Conservation (phyloP, 2,329 filamentous ascomycete species). For the Fusarium succisae region DNA sequence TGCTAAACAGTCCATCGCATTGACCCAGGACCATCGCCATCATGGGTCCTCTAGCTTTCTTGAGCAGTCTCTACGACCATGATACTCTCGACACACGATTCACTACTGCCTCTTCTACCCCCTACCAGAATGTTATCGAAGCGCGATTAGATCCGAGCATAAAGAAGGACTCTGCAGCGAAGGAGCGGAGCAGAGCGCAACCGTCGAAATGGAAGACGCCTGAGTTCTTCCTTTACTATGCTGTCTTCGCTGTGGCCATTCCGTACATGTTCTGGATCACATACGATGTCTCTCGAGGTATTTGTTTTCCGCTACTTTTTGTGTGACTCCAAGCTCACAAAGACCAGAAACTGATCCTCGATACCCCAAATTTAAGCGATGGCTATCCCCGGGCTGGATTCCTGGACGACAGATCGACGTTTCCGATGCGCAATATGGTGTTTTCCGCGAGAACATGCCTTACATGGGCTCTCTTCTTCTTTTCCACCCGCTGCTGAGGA, state of each 20-base stretch:
- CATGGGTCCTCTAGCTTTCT: conserved; percentile 57
- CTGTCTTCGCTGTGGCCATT: conserved; percentile 71
- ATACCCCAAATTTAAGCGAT: conserved; percentile 76
- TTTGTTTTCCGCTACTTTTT: conserved; percentile 38
- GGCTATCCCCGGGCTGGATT: conserved; percentile 87
- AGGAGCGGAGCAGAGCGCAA: conserved; percentile 56
- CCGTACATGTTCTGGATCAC: conserved; percentile 93
- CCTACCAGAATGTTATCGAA: conserved; percentile 69
- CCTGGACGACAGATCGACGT: conserved; percentile 92
- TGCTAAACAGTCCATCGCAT: conserved; percentile 27
- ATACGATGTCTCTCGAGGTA: conserved; percentile 85
- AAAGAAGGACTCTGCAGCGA: conserved; percentile 45
- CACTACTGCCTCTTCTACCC: conserved; percentile 73
- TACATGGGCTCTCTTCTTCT: conserved; percentile 78
- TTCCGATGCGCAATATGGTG: conserved; percentile 86
- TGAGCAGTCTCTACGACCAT: conserved; percentile 68
- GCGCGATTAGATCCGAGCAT: conserved; percentile 55
- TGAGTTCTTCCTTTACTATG: conserved; percentile 86
- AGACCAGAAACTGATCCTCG: conserved; percentile 78
- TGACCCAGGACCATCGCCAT: conserved; percentile 34
- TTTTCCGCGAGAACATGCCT: conserved; percentile 86
- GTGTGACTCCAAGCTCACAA: conserved; percentile 19
- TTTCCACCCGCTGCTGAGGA: conserved; percentile 82
- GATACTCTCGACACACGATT: conserved; percentile 72
- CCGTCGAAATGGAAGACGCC: conserved; percentile 84